These are phyloP conservation scores for Hemisphaericaspora nanyangensis DNA, from an alignment of 805 yeast species.

Conservation along the genomic window DNA sequence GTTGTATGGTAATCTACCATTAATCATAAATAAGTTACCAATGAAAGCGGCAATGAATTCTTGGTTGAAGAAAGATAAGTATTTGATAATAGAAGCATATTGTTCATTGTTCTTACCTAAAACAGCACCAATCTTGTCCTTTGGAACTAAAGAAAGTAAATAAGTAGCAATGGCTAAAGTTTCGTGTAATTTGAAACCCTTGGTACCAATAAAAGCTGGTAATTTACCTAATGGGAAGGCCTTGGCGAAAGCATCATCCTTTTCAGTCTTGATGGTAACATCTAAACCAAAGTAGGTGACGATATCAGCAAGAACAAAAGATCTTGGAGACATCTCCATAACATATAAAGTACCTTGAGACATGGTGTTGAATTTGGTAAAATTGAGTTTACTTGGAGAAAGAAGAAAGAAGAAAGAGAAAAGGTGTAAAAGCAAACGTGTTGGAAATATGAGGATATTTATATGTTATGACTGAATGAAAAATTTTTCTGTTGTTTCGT, in stretches of 20 bases:
- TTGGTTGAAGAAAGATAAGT: slow-evolving; percentile 73
- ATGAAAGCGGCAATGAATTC: slow-evolving; percentile 54
- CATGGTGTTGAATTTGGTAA: too few species aligned
- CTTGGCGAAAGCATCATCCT: slow-evolving; percentile 39
- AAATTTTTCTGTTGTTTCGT: too few species aligned
- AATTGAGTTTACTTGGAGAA: not conserved
- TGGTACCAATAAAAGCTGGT: slow-evolving; percentile 69
- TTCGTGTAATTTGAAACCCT: slow-evolving; percentile 72
- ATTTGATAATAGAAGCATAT: slow-evolving; percentile 63
- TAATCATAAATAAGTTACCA: slow-evolving; percentile 53
- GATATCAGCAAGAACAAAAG: slow-evolving; percentile 41
- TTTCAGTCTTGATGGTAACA: slow-evolving; percentile 41
- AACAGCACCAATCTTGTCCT: slow-evolving; percentile 19
- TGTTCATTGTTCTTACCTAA: slow-evolving; percentile 66
- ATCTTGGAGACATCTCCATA: slow-evolving; percentile 19
- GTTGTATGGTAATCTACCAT: slow-evolving; percentile 72
- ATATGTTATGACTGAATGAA: too few species aligned
- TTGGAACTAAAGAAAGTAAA: slow-evolving; percentile 36
- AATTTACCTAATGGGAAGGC: slow-evolving; percentile 62
- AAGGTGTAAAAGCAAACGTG: not conserved
- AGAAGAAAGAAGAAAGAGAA: slow-evolving; percentile 1
- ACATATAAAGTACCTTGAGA: slow-evolving; percentile 66
- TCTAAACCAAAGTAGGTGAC: slow-evolving; percentile 60
- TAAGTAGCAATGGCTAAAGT: slow-evolving; percentile 60
- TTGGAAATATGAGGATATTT: too few species aligned